Base-by-base conservation (phyloP, 1,284 basidiomycete species). In the Microbotryum intermedium region DNA sequence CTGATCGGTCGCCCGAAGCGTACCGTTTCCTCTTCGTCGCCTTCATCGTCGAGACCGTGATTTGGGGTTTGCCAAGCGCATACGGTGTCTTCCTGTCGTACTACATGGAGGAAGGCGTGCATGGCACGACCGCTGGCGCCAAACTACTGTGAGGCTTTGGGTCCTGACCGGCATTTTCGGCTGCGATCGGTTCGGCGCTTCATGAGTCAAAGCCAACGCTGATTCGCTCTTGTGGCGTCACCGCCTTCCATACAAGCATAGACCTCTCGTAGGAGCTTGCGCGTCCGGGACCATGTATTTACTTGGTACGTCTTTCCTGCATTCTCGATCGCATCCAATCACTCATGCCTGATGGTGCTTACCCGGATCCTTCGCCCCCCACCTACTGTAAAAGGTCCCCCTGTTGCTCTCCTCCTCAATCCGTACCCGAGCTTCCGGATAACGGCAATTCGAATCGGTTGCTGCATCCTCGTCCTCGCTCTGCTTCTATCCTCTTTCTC, bases 41-140 rank as follows among this genome's bases (percentile, higher is more conserved):
- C 8, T 77, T 76, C 59, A 39, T 75, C 25, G 72, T 77, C 6
- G 75, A 77, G 55, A 73, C 73, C 29, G 68, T 79, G 53, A 71
- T 78, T 23, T 79, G 77, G 77, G 75, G 77, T 4, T 72, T 76
- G 48, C 75, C 76, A 0, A 67, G 61, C 28, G 67, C 76, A 16
- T 77, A 65, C 43, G 63, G 63, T 21, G 48, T 65, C 2, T 60
- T 65, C 26, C 55, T 65, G 10, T 44, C 53, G 6, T 44, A 55
- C 52, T 65, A 65, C 21, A 47, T 59, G 43, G 6, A 18, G 3
- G 18, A 55, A 2, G 63, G 63, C 18, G 34, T 39, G 34, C 34
- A 39, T 39, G 34, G 34, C 13, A 16, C 34, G 34, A 39, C 34
- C 34, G 34, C 18, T 16, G 34, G 34, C 34, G 34, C 11, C 34